phyloP scores from a whole-genome alignment of 345 rosid genomes.

The Eucalyptus sideroxylon region DNA sequence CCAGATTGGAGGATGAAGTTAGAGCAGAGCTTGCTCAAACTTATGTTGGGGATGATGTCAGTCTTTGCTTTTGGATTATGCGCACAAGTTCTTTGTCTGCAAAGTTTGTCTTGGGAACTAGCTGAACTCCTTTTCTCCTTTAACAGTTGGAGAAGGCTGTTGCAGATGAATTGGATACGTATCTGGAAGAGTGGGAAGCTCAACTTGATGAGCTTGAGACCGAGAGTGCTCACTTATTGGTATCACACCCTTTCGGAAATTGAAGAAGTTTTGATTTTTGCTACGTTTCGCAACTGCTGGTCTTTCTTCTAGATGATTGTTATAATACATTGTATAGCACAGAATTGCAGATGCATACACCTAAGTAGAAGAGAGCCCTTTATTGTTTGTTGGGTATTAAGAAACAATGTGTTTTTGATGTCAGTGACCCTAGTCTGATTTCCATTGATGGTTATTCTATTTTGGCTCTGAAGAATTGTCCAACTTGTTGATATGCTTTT shows the following conservation, averaged over 20 bases:
- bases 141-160: conserved; percentile 70
- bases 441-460: not conserved
- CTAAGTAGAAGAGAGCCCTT: not conserved
- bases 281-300: not conserved
- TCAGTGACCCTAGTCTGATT: not conserved
- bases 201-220: conserved; percentile 88
- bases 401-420: not conserved
- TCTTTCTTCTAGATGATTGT: not conserved
- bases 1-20: conserved; percentile 77
- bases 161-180: conserved; percentile 67
- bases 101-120: not conserved
- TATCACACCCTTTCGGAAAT: conserved; percentile 29
- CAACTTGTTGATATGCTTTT: not conserved
- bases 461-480: not conserved
- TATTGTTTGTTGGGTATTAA: not conserved
- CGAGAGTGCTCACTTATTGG: conserved; percentile 83
- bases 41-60: conserved; percentile 69
- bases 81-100: not conserved
- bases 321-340: not conserved
- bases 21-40: conserved; percentile 76
- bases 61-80: not conserved
- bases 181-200: conserved; percentile 87
- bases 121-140: not conserved
- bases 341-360: not conserved
- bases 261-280: not conserved